Evolutionary conservation across 2,329 filamentous ascomycete genomes (phyloP).

Genomic region (Phyllosticta capitalensis): DNA sequence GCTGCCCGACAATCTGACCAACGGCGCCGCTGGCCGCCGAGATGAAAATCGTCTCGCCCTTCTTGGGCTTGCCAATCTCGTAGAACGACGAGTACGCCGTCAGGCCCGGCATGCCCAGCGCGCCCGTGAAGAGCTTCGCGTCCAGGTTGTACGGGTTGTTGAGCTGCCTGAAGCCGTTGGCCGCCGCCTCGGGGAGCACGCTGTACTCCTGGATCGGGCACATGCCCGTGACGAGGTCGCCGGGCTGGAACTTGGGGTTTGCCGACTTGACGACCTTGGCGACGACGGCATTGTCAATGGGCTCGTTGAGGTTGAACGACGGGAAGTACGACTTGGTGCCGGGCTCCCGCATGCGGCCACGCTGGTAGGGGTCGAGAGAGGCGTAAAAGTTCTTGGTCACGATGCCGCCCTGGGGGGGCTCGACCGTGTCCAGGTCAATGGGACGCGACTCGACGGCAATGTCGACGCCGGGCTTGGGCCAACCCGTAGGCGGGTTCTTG

Average conservation of each 20-base stretch:
- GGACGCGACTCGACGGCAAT: constrained; percentile 56
- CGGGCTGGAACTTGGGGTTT: constrained; percentile 51
- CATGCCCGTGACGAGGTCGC: constrained; percentile 53
- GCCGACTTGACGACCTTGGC: constrained; percentile 64
- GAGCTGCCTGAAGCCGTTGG: constrained; percentile 43
- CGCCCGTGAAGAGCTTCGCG: constrained; percentile 58
- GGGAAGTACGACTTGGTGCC: constrained; percentile 57
- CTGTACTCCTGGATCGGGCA: constrained; percentile 63
- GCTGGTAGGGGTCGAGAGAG: constrained; percentile 78
- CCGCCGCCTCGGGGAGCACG: constrained; percentile 40
- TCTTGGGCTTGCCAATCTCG: constrained; percentile 64
- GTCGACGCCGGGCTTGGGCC: constrained; percentile 62
- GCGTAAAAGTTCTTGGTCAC: constrained; percentile 61
- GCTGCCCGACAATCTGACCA: constrained; percentile 71
- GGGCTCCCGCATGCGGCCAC: constrained; percentile 64
- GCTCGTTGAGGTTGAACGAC: constrained; percentile 50
- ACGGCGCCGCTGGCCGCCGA: constrained; percentile 73
- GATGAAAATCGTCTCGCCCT: constrained; percentile 74
- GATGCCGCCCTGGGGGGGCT: constrained; percentile 54
- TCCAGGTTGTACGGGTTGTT: constrained; percentile 62
- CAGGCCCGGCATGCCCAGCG: constrained; percentile 69
- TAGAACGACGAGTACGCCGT: constrained; percentile 68
- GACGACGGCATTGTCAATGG: constrained; percentile 56
- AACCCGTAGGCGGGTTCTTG: constrained; percentile 56
- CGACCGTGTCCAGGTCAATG: constrained; percentile 56